A percentile compares a stretch with the other conserved stretches of the same genome.
These are phyloP conservation scores for Nyssa sinensis DNA, from an alignment of 148 eudicot species.

Conservation along the genomic window DNA sequence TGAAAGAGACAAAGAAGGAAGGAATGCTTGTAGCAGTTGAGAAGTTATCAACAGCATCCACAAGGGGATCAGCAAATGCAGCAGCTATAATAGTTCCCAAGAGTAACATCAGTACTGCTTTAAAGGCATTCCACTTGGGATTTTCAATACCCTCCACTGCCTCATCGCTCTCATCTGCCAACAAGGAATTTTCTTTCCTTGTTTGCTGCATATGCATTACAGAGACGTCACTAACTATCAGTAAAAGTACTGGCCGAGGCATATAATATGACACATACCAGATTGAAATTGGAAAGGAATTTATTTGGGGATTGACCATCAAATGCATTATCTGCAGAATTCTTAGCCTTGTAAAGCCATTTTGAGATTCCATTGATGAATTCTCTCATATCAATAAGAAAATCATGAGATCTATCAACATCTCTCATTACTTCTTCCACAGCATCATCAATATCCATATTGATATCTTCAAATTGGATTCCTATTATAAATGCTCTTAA, in stretches of 20 bases:
- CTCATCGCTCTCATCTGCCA: slow-evolving; percentile 5
- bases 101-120: not conserved
- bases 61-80: not conserved
- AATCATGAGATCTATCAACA: slow-evolving; percentile 56
- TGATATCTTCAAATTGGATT: slow-evolving; percentile 55
- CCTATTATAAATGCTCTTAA: slow-evolving; percentile 71
- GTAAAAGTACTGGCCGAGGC: too few species aligned
- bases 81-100: not conserved
- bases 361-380: slow-evolving; percentile 56
- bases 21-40: slow-evolving; percentile 3
- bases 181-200: slow-evolving; percentile 5
- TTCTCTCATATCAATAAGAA: slow-evolving; percentile 38
- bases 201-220: slow-evolving; percentile 12
- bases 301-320: too few species aligned
- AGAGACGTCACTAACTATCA: too few species aligned
- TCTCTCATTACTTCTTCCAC: slow-evolving; percentile 59
- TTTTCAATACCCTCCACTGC: not conserved
- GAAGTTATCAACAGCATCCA: slow-evolving; percentile 11
- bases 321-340: too few species aligned
- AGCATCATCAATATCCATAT: slow-evolving; percentile 47
- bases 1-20: not conserved
- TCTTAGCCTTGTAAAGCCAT: slow-evolving; percentile 50
- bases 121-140: slow-evolving; percentile 10
- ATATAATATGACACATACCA: too few species aligned
- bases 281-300: too few species aligned